phyloP scores from a whole-genome alignment of 129 eudicot genomes.

The Helianthus tuberosus region DNA sequence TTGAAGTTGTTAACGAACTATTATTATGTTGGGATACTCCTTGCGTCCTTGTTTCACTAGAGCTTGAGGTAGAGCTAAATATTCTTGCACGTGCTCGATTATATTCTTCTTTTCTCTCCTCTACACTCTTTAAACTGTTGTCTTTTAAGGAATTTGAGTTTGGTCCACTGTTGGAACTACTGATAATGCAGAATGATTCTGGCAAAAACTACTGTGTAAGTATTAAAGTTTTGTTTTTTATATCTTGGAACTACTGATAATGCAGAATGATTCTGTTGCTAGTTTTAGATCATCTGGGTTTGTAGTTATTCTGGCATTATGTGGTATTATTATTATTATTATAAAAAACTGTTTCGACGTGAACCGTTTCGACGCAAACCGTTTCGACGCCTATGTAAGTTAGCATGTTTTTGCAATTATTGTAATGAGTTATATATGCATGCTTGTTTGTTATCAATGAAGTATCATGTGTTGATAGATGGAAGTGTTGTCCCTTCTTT shows the following conservation, averaged over 20 bases:
- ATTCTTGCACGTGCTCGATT: constrained; percentile 95
- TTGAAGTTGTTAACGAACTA: constrained; percentile 43
- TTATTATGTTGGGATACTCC: constrained; percentile 57
- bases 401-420: not conserved
- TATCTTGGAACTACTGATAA: not conserved
- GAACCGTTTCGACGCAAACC: too few relatives aligned
- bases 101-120: constrained; percentile 97
- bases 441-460: not conserved
- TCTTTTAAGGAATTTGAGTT: constrained; percentile 48
- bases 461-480: constrained; percentile 34
- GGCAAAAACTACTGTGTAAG: constrained; percentile 5
- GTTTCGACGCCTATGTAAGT: constrained; percentile 76
- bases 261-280: constrained; percentile 19
- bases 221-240: not conserved
- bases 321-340: not conserved
- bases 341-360: too few relatives aligned
- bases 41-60: constrained; percentile 49
- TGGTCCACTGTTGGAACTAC: constrained; percentile 32
- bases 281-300: constrained; percentile 26
- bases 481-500: constrained; percentile 73
- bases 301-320: constrained; percentile 2
- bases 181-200: too few relatives aligned
- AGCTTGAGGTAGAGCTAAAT: constrained; percentile 63
- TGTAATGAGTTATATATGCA: not conserved
- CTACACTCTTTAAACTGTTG: constrained; percentile 83